A percentile compares a stretch with the other conserved stretches of the same genome.
phyloP scores from a whole-genome alignment of 352 stramenopile genomes.

The Pythium brassicae region DNA sequence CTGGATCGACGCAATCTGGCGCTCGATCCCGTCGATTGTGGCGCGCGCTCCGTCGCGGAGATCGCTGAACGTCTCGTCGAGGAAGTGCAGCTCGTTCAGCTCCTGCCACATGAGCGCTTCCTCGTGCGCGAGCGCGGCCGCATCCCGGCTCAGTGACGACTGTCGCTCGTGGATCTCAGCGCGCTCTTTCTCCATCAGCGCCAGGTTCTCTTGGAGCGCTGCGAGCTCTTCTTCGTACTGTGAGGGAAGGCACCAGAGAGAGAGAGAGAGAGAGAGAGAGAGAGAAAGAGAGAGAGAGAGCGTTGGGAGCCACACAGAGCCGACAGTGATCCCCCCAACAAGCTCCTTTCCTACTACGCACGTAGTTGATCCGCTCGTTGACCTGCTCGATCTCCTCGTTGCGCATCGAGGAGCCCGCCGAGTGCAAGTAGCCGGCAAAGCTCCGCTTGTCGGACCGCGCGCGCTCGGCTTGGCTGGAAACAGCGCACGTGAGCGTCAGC shows the following conservation, averaged over 20 bases:
- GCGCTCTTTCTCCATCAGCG: constrained; percentile 71
- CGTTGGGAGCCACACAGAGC: not conserved
- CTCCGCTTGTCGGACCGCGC: constrained; percentile 70
- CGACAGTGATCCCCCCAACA: no score
- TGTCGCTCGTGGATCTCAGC: constrained; percentile 43
- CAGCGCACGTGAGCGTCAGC: not conserved
- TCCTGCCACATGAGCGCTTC: constrained; percentile 52
- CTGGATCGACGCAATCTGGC: constrained; percentile 31
- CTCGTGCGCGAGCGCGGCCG: constrained; percentile 39
- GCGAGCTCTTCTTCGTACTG: constrained; percentile 71
- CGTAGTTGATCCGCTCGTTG: constrained; percentile 69
- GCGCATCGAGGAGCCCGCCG: constrained; percentile 32
- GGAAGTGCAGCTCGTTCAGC: constrained; percentile 48
- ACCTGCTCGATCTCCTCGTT: constrained; percentile 63
- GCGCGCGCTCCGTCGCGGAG: constrained; percentile 51
- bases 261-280: not conserved
- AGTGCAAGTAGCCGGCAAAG: constrained; percentile 58
- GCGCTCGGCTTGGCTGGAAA: constrained; percentile 48
- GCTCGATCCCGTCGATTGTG: constrained; percentile 54
- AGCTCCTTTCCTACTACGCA: no score
- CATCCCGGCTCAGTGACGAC: constrained; percentile 41
- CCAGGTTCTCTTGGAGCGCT: constrained; percentile 52
- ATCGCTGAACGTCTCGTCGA: constrained; percentile 45
- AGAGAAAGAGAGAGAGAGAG: not conserved
- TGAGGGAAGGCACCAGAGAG: not conserved